phyloP scores from a whole-genome alignment of 176 grass and related monocot genomes.

The Stipa capillata region DNA sequence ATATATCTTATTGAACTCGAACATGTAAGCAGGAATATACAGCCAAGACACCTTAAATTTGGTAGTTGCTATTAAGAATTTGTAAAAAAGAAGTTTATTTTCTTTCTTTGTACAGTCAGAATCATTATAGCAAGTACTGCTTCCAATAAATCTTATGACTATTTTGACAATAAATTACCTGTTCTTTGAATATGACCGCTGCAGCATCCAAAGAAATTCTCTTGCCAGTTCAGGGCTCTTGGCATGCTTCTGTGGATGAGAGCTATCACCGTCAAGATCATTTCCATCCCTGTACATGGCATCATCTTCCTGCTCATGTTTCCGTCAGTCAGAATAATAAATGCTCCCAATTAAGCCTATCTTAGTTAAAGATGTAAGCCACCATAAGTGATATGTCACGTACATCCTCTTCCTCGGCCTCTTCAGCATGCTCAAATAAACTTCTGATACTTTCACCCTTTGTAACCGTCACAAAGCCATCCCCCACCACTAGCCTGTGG shows the following conservation, averaged over 20 bases:
- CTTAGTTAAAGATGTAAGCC: slow-evolving; percentile 32
- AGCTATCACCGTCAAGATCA: slow-evolving; percentile 68
- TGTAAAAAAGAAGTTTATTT: not conserved
- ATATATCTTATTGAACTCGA: slow-evolving; percentile 19
- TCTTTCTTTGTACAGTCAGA: not conserved
- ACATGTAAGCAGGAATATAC: slow-evolving; percentile 10
- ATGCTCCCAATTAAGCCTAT: slow-evolving; percentile 22
- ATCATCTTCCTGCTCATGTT: slow-evolving; percentile 79
- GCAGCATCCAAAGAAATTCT: slow-evolving; percentile 97
- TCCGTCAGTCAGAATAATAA: slow-evolving; percentile 26
- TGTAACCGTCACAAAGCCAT: slow-evolving; percentile 79
- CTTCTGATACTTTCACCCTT: slow-evolving; percentile 77
- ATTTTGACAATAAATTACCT: slow-evolving; percentile 40
- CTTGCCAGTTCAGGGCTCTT: slow-evolving; percentile 95
- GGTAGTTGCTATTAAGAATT: not conserved
- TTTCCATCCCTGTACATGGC: slow-evolving; percentile 83
- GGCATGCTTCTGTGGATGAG: slow-evolving; percentile 85
- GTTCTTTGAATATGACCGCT: slow-evolving; percentile 96
- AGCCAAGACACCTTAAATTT: not conserved
- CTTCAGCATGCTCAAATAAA: slow-evolving; percentile 97
- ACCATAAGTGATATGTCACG: slow-evolving; percentile 26
- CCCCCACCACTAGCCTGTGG: slow-evolving; percentile 67
- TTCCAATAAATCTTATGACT: not conserved
- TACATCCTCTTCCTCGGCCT: slow-evolving; percentile 98
- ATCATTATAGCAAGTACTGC: slow-evolving; percentile 5